Conservation (phyloP, 441 rosid species). For the Lepidium campestre region DNA sequence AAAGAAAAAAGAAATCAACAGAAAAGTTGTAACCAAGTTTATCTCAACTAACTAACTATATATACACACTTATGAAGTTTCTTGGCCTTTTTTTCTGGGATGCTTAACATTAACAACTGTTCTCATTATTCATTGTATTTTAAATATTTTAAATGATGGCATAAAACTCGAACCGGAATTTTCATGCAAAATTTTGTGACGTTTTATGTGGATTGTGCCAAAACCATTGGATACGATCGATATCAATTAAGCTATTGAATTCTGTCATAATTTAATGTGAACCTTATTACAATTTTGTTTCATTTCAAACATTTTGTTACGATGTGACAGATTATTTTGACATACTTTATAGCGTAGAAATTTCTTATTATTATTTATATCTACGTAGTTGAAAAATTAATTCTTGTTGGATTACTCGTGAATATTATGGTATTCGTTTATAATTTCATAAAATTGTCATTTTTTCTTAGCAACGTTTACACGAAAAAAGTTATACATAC, state of each 20-base stretch:
- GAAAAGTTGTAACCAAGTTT: slow-evolving; percentile 20
- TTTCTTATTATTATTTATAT: background rate
- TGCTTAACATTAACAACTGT: background rate
- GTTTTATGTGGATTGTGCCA: background rate
- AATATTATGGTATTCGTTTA: background rate
- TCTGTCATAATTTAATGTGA: background rate
- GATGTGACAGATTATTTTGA: background rate
- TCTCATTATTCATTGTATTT: background rate
- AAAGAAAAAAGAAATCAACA: background rate
- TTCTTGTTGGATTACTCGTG: background rate
- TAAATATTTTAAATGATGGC: background rate
- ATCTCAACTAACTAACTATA: slow-evolving; percentile 34
- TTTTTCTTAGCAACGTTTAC: background rate
- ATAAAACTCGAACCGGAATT: background rate
- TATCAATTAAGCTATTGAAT: background rate
- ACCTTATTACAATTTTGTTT: background rate
- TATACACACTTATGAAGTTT: slow-evolving; percentile 19
- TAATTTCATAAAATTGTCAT: background rate
- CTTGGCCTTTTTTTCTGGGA: slow-evolving; percentile 9
- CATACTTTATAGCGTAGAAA: background rate
- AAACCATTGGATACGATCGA: background rate
- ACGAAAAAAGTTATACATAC: background rate
- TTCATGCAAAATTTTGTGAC: background rate
- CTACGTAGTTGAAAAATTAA: too few relatives aligned
- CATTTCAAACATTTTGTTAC: background rate